Percentiles rank a stretch among this genome's conserved stretches.
phyloP scores from a whole-genome alignment of 371 early-diverging fungal genomes.

The Mortierella sp. region DNA sequence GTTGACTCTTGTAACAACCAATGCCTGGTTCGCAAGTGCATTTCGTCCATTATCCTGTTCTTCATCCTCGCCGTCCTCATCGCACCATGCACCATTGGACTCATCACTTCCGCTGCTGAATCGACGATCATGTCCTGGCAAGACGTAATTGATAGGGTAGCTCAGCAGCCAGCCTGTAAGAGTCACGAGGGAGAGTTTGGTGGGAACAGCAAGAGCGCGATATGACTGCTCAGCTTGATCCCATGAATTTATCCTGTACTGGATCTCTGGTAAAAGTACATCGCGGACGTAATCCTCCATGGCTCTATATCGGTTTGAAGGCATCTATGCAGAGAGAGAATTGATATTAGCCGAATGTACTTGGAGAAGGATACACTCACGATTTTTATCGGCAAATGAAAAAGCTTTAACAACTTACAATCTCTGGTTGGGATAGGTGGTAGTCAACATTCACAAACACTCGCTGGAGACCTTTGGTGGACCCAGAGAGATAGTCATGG shows the following conservation, averaged over 20 bases:
- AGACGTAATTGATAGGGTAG: slow-evolving; percentile 48
- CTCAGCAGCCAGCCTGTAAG: slow-evolving; percentile 51
- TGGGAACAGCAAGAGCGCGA: slow-evolving; percentile 24
- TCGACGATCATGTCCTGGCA: slow-evolving; percentile 29
- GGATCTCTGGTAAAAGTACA: slow-evolving; percentile 29
- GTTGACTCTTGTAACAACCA: slow-evolving; percentile 39
- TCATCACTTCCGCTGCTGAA: slow-evolving; percentile 16
- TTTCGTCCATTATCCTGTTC: slow-evolving; percentile 44
- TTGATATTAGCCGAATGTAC: too few relatives aligned
- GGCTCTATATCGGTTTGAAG: slow-evolving; percentile 32
- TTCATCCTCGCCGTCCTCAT: slow-evolving; percentile 38
- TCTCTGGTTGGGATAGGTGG: slow-evolving; percentile 39
- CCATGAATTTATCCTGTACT: slow-evolving; percentile 42
- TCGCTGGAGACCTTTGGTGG: slow-evolving; percentile 28
- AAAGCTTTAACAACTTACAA: slow-evolving; percentile 17
- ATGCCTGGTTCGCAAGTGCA: slow-evolving; percentile 35
- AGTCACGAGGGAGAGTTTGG: slow-evolving; percentile 35
- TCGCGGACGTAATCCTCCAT: slow-evolving; percentile 40
- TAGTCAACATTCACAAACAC: slow-evolving; percentile 55
- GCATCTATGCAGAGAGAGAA: slow-evolving; percentile 31
- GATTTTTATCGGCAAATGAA: background rate
- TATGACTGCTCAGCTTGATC: slow-evolving; percentile 35
- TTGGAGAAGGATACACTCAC: too few relatives aligned
- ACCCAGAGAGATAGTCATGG: slow-evolving; percentile 42
- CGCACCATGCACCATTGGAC: background rate